A percentile compares a stretch with the other conserved stretches of the same genome.
These are phyloP conservation scores for Anthracocystis walkeri DNA, from an alignment of 1,284 basidiomycete species.

Conservation along the genomic window DNA sequence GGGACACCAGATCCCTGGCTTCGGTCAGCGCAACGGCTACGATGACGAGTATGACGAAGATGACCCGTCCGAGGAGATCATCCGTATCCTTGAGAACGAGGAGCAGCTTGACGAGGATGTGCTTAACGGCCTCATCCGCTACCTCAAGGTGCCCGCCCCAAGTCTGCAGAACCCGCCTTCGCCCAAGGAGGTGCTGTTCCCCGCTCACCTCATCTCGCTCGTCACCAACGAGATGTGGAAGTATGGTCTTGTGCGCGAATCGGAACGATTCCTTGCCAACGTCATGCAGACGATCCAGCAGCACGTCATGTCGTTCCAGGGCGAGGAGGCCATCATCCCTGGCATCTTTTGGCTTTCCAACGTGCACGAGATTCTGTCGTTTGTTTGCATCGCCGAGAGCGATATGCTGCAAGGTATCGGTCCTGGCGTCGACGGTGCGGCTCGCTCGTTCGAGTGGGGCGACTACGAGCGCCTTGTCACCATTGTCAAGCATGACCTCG, in stretches of 20 bases:
- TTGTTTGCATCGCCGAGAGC: conserved; percentile 97
- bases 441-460: conserved; percentile 94
- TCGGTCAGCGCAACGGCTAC: conserved; percentile 50
- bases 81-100: conserved; percentile 89
- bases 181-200: conserved; percentile 98
- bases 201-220: conserved; percentile 97
- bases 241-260: conserved; percentile 94
- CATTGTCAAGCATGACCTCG: conserved; percentile 98
- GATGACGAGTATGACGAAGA: conserved; percentile 73
- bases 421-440: conserved; percentile 87
- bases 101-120: conserved; percentile 94
- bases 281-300: conserved; percentile 98
- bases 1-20: conserved; percentile 58
- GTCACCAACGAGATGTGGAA: conserved; percentile 99
- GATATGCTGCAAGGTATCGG: conserved; percentile 98
- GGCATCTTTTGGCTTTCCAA: conserved; percentile 99
- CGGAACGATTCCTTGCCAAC: conserved; percentile 96
- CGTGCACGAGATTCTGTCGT: conserved; percentile 99
- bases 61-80: conserved; percentile 93
- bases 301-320: conserved; percentile 92
- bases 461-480: conserved; percentile 96
- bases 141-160: conserved; percentile 91
- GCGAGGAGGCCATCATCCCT: conserved; percentile 94
- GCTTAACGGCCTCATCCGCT: conserved; percentile 87
- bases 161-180: conserved; percentile 90